Conservation (phyloP, 176 grass and related monocot species). For the Otatea glauca region DNA sequence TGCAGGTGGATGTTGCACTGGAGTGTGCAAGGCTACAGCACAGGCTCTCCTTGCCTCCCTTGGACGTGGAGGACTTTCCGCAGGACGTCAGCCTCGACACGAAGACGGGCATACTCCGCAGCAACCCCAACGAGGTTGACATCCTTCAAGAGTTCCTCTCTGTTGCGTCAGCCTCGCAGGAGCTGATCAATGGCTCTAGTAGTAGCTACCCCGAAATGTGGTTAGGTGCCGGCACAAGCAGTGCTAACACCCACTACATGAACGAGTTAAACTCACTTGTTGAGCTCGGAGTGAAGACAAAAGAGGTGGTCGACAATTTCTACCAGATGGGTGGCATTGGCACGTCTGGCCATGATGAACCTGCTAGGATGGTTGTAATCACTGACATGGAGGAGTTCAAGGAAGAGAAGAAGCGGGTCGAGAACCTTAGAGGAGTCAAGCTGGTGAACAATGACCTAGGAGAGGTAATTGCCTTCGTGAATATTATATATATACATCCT, state of each 20-base stretch:
- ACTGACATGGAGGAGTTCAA: constrained; percentile 72
- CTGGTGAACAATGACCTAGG: constrained; percentile 70
- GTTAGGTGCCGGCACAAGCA: constrained; percentile 51
- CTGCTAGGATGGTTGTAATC: constrained; percentile 55
- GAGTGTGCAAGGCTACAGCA: constrained; percentile 92
- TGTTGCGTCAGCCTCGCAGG: constrained; percentile 70
- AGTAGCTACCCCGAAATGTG: constrained; percentile 67
- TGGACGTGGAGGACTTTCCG: constrained; percentile 82
- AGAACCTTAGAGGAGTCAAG: constrained; percentile 80
- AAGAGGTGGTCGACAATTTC: constrained; percentile 45
- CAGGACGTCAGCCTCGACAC: constrained; percentile 50
- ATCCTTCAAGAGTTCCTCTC: constrained; percentile 86
- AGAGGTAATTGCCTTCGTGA: constrained; percentile 61
- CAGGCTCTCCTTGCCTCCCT: constrained; percentile 75
- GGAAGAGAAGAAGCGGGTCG: constrained; percentile 61
- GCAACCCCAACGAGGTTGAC: constrained; percentile 62
- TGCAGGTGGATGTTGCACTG: constrained; percentile 85
- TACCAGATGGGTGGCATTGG: constrained; percentile 44
- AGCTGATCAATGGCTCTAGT: constrained; percentile 63
- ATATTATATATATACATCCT: not conserved
- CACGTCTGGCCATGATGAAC: constrained; percentile 50
- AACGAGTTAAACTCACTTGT: constrained; percentile 58
- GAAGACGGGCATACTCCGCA: constrained; percentile 51
- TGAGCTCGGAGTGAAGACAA: constrained; percentile 46
- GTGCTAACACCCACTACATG: constrained; percentile 46